Conservation (phyloP, 1,139 yeast species). For the Saccharomyces hybrid region DNA sequence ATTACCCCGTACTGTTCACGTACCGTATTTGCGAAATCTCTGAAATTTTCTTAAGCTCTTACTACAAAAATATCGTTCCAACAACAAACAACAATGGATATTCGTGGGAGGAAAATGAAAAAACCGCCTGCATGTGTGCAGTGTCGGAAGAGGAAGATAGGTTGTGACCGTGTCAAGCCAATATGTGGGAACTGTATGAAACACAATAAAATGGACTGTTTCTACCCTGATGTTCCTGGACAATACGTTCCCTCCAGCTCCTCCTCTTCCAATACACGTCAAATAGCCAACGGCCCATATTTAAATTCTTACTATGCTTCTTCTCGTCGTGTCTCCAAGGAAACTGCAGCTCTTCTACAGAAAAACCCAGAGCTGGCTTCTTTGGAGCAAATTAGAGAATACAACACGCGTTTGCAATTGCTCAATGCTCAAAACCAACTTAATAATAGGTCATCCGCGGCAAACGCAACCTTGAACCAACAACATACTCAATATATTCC, state of each 20-base stretch:
- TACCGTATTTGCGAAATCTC: neutral
- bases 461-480: neutral
- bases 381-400: slow-evolving; percentile 26
- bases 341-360: slow-evolving; percentile 8
- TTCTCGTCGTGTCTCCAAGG: slow-evolving; percentile 7
- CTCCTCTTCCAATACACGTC: neutral
- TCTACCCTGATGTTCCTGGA: slow-evolving; percentile 20
- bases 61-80: neutral
- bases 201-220: slow-evolving; percentile 28
- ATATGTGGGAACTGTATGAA: slow-evolving; percentile 45
- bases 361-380: slow-evolving; percentile 24
- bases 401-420: slow-evolving; percentile 23
- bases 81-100: slow-evolving; percentile 13
- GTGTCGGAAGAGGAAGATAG: slow-evolving; percentile 44
- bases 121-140: slow-evolving; percentile 39
- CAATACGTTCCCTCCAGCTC: slow-evolving; percentile 12
- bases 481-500: slow-evolving; percentile 20
- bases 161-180: slow-evolving; percentile 55
- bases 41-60: neutral
- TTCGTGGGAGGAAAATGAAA: slow-evolving; percentile 23
- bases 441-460: slow-evolving; percentile 3
- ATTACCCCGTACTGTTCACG: neutral
- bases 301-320: slow-evolving; percentile 4
- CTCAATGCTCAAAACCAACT: slow-evolving; percentile 18
- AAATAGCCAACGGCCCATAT: neutral